Base-by-base conservation (phyloP, 768 basidiomycete genomes). In the Tulasnella sp. region DNA sequence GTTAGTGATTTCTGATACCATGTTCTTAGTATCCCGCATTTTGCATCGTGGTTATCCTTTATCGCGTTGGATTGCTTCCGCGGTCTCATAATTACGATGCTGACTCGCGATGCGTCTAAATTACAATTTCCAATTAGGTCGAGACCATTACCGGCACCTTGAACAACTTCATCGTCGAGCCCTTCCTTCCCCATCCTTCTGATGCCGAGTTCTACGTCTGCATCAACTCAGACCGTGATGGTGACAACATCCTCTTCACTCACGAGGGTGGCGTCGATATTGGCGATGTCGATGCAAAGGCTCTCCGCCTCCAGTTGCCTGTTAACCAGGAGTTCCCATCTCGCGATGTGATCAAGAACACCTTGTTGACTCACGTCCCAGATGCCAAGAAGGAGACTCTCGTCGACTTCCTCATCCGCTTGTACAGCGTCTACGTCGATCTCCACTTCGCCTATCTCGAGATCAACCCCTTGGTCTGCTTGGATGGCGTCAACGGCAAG, bases 371-470 rank as follows among this genome's bases (percentile, higher is more conserved):
- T 37, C 89, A 96, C 81, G 96, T 98, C 74, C 90, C 93, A n/a
- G 88, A 87, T 2, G 89, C 86, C 75, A 84, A 85, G 83, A 95
- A 95, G 85, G 93, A 96, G 80, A 93, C 94, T 44, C 91, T 99
- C 79, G 90, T 93, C 82, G 96, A 99, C 87, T 99, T 98, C 87
- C 88, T 99, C 83, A 88, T 93, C 85, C 90, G 96, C 79, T 91
- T 99, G 39, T 99, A 99, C 90, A 91, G 92, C 80, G 95, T 98
- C 82, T 99, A 99, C 85, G 96, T 96, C 81, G 96, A 99, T 84
- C 92, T 99, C 75, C 98, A 99, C 88, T 99, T 98, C 84, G 95
- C 98, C 29, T 99, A 99, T 87, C 94, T 99, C 83, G 97, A 99
- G 86, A 99, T 99, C 86, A 99, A 99, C 89, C 98, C 98, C 61